Conservation (phyloP, 345 rosid genomes). For the Jatropha curcas region DNA sequence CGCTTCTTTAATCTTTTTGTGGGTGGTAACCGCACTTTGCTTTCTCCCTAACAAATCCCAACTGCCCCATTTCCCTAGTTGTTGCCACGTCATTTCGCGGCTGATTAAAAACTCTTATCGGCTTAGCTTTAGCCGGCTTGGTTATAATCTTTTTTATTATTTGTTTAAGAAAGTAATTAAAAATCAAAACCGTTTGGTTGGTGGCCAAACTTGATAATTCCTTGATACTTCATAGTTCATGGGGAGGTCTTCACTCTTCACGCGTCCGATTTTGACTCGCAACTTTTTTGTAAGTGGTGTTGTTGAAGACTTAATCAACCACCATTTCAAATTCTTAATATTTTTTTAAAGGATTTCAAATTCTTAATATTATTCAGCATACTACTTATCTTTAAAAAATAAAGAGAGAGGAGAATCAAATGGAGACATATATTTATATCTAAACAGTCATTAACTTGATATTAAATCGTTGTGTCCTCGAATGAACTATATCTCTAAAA, state of each 20-base stretch:
- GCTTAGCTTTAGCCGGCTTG: background rate
- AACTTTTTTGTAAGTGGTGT: background rate
- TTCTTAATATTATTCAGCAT: no score
- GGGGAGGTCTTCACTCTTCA: background rate
- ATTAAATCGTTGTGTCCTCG: no score
- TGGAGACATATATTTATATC: no score
- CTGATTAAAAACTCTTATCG: background rate
- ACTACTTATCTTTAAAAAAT: no score
- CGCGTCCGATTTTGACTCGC: background rate
- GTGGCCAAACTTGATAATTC: constrained; percentile 7
- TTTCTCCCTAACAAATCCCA: constrained; percentile 20
- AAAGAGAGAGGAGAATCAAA: no score
- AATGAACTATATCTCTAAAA: no score
- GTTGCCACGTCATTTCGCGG: constrained; percentile 23
- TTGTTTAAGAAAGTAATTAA: no score
- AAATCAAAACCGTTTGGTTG: no score
- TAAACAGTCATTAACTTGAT: no score
- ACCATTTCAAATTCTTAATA: background rate
- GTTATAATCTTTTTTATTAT: no score
- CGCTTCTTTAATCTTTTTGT: background rate
- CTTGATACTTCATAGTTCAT: background rate
- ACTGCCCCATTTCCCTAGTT: constrained; percentile 23
- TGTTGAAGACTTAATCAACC: constrained; percentile 7
- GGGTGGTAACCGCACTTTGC: constrained; percentile 26
- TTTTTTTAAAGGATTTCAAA: no score